Evolutionary conservation across 176 grass and related monocot genomes (phyloP), one percentile per base, ranked within the genome.

Genomic region (Avena eriantha): DNA sequence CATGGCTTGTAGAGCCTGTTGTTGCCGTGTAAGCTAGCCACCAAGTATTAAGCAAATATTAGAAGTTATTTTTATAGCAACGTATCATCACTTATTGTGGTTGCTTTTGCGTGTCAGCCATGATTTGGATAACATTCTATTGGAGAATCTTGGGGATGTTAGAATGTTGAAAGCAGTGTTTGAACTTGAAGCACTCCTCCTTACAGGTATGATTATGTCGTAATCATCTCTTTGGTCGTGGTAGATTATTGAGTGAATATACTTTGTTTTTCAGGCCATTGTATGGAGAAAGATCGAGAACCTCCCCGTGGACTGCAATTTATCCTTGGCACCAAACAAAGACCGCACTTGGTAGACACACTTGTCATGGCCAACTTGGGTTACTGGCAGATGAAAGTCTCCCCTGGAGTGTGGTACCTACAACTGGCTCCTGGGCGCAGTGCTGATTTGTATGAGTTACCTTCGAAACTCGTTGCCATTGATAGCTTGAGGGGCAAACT

Each of bases 321-420:
- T 90, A 96, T 98, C 68, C 94, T 96, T 90, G 97, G 97, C 85
- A 96, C 97, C 18, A 94, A 91, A 95, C 88, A 64, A 90, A 94
- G 83, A 53, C 86, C 93, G 22, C 97, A 98, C 79, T 90, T 93
- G 82, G 97, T 98, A 57, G 97, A 98, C 82, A 98, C 97, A 85
- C 97, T 96, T 88, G 94, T 98, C 79, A 98, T 98, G 97, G 92
- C 97, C 78, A 98, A 98, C 84, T 96, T 98, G 88, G 97, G 97
- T 58, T 98, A 98, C 72, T 98, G 97, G 97, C 97, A 98, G 90
- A 98, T 98, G 97, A 98, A 98, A 87, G 97, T 98, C 78, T 96
- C 90, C 64, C 97, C 97, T 41, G 92, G 93, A 41, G 97, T 96
- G 67, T 98, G 92, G 92, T 89, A 96, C 87, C 90, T 98, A 67